A percentile compares a stretch with the other conserved stretches of the same genome.
phyloP scores from a whole-genome alignment of 176 grass and related monocot species.

The Carex myosuroides region DNA sequence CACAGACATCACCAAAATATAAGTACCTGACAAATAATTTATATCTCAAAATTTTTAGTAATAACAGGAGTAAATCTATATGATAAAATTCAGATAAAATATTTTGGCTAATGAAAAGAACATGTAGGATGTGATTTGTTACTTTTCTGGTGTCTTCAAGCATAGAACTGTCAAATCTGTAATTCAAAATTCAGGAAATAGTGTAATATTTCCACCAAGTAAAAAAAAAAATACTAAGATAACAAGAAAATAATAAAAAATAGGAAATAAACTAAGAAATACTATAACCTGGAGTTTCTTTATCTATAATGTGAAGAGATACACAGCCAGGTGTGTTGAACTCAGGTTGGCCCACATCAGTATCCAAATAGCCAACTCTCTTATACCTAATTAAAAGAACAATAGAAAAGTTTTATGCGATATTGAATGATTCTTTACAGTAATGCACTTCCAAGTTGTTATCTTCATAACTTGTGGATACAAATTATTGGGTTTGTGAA shows the following conservation, averaged over 20 bases:
- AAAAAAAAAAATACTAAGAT: not conserved
- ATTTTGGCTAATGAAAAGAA: not conserved
- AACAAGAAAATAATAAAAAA: not conserved
- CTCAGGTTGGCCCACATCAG: slow-evolving; percentile 75
- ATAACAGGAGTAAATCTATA: not conserved
- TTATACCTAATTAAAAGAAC: slow-evolving; percentile 41
- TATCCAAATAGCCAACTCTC: slow-evolving; percentile 63
- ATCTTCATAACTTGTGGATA: not conserved
- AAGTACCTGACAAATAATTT: slow-evolving; percentile 32
- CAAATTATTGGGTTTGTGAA: not conserved
- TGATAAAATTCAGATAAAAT: not conserved
- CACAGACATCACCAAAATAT: slow-evolving; percentile 59
- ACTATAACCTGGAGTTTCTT: slow-evolving; percentile 39
- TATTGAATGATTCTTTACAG: not conserved
- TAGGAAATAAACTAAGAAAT: not conserved
- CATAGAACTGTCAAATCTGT: slow-evolving; percentile 57
- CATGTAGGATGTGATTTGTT: not conserved
- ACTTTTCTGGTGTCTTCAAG: slow-evolving; percentile 59
- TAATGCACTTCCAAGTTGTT: not conserved
- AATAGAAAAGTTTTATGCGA: not conserved
- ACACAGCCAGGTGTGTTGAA: slow-evolving; percentile 63
- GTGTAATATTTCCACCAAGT: not conserved
- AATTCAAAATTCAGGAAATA: slow-evolving; percentile 16
- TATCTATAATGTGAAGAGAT: slow-evolving; percentile 60
- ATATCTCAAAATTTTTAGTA: not conserved